phyloP scores from a whole-genome alignment of 257 asterid genomes.

The Euphrasia confusa region DNA sequence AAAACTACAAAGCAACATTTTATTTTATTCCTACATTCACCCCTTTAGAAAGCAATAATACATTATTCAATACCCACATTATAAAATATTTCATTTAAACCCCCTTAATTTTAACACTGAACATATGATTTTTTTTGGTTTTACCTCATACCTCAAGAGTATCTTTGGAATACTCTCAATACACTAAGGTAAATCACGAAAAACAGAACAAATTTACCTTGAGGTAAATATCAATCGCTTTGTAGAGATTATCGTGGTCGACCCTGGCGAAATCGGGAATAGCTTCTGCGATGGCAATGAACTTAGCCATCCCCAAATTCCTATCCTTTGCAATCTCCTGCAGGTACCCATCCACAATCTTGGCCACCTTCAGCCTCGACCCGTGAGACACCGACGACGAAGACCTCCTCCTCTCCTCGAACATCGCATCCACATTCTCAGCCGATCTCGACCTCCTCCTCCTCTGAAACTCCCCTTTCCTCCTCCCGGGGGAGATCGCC shows the following conservation, averaged over 20 bases:
- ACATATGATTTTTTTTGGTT: too few relatives aligned
- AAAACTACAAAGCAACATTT: too few relatives aligned
- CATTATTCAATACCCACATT: too few relatives aligned
- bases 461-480: constrained; percentile 36
- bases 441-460: constrained; percentile 86
- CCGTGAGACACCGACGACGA: constrained; percentile 82
- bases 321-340: constrained; percentile 61
- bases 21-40: too few relatives aligned
- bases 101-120: too few relatives aligned
- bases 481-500: constrained; percentile 66
- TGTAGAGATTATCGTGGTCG: constrained; percentile 84
- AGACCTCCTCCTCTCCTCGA: constrained; percentile 79
- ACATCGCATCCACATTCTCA: constrained; percentile 60
- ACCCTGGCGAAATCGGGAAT: constrained; percentile 75
- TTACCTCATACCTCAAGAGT: neutral
- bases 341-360: constrained; percentile 76
- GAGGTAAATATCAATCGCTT: constrained; percentile 73
- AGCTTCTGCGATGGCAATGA: constrained; percentile 63
- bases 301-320: constrained; percentile 51
- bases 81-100: too few relatives aligned
- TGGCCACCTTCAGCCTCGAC: constrained; percentile 75
- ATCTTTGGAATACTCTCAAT: neutral
- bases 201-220: constrained; percentile 45
- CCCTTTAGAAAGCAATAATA: too few relatives aligned
- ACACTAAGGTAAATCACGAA: neutral